Conservation (phyloP, 2,329 filamentous ascomycete genomes). For the Pezicula radicicola region DNA sequence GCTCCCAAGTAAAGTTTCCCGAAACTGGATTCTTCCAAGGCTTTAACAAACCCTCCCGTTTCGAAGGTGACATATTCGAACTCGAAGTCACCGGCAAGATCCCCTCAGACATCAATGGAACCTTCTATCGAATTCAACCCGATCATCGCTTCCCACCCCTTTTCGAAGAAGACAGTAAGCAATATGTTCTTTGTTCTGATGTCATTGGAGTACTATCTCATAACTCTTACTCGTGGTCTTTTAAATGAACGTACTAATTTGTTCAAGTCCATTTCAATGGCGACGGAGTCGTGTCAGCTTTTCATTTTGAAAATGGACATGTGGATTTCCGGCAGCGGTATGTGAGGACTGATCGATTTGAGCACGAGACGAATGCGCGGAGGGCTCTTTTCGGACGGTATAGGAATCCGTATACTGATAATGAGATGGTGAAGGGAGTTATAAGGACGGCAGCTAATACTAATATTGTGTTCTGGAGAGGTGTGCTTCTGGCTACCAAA, state of each 20-base stretch:
- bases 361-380: slow-evolving; percentile 19
- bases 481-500: slow-evolving; percentile 51
- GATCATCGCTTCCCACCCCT: slow-evolving; percentile 49
- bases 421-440: slow-evolving; percentile 50
- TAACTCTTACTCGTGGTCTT: no score
- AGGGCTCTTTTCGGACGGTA: slow-evolving; percentile 49
- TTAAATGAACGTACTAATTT: no score
- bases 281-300: slow-evolving; percentile 29
- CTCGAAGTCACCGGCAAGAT: slow-evolving; percentile 37
- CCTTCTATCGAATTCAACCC: slow-evolving; percentile 40
- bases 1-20: slow-evolving; percentile 15
- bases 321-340: slow-evolving; percentile 29
- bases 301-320: slow-evolving; percentile 27
- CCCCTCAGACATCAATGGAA: slow-evolving; percentile 39
- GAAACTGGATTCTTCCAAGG: slow-evolving; percentile 30
- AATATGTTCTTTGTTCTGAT: no score
- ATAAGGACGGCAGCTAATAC: slow-evolving; percentile 57
- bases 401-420: slow-evolving; percentile 54
- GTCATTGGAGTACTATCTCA: no score
- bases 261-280: slow-evolving; percentile 23
- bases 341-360: slow-evolving; percentile 28
- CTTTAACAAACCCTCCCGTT: slow-evolving; percentile 34
- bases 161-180: slow-evolving; percentile 45
- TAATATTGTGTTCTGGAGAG: slow-evolving; percentile 56
- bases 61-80: slow-evolving; percentile 36